Evolutionary conservation across 2,329 filamentous ascomycete species (phyloP).

Genomic region (Botrytis paeoniae): DNA sequence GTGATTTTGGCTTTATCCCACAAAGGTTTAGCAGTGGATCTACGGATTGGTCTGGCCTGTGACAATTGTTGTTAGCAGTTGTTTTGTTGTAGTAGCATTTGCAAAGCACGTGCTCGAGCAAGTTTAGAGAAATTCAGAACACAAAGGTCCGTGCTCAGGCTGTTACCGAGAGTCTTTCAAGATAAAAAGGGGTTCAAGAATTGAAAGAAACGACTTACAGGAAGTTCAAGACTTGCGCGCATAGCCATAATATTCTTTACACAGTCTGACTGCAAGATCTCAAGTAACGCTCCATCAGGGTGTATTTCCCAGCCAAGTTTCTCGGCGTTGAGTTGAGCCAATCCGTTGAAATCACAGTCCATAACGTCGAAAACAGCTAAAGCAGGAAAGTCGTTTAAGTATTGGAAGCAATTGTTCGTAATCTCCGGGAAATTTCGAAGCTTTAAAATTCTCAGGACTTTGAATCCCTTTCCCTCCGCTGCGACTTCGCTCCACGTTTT

Average conservation of each 20-base stretch:
- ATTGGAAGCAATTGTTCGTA: conserved; percentile 33
- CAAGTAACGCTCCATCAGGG: conserved; percentile 22
- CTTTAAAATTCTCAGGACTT: conserved; percentile 36
- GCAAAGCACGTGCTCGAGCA: not conserved
- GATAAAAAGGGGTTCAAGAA: not conserved
- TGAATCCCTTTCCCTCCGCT: conserved; percentile 31
- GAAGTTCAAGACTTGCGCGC: conserved; percentile 18
- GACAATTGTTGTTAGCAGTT: not conserved
- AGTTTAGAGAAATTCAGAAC: not conserved
- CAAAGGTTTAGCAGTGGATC: conserved; percentile 18
- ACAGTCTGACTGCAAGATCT: conserved; percentile 29
- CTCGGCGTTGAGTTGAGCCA: conserved; percentile 19
- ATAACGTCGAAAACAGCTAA: conserved; percentile 36
- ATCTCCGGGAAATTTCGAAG: conserved; percentile 35
- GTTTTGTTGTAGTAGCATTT: not conserved
- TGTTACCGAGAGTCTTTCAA: not conserved
- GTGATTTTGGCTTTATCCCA: conserved; percentile 24
- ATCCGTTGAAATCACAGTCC: conserved; percentile 28
- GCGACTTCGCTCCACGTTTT: conserved; percentile 36
- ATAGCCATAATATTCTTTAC: conserved; percentile 25
- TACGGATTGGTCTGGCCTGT: conserved; percentile 17
- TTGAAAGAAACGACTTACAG: not conserved
- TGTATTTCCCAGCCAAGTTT: conserved; percentile 30
- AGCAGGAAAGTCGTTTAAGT: conserved; percentile 35
- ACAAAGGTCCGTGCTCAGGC: not conserved